A percentile compares a stretch with the other conserved stretches of the same genome.
phyloP scores from a whole-genome alignment of 1,284 basidiomycete genomes.

The Pholiota adiposa region DNA sequence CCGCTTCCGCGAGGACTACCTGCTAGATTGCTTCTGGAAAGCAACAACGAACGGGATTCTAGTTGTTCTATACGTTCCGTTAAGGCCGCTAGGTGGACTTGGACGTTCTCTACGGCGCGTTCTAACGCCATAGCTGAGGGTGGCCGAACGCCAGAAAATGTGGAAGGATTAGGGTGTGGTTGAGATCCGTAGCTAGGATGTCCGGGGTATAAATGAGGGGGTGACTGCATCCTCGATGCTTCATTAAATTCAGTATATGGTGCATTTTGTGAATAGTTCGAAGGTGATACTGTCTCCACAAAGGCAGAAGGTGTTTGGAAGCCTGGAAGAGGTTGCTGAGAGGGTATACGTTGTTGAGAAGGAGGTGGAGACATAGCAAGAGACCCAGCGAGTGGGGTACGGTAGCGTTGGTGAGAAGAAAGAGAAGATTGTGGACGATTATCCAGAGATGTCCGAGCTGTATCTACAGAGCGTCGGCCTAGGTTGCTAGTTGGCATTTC shows the following conservation, averaged over 20 bases:
- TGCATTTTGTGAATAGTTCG: conserved; percentile 41
- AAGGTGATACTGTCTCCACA: conserved; percentile 47
- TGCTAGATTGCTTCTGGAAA: conserved; percentile 40
- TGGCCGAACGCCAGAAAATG: conserved; percentile 41
- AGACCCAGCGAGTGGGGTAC: conserved; percentile 73
- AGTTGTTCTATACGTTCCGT: conserved; percentile 85
- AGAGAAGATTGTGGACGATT: conserved; percentile 72
- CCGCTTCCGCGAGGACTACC: conserved; percentile 39
- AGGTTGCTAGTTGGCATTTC: conserved; percentile 43
- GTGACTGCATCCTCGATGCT: conserved; percentile 42
- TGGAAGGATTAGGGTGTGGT: conserved; percentile 37
- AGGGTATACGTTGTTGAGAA: conserved; percentile 36
- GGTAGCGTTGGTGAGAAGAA: conserved; percentile 73
- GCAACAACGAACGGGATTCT: conserved; percentile 53
- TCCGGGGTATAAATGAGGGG: conserved; percentile 40
- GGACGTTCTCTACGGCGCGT: conserved; percentile 80
- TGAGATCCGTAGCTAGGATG: conserved; percentile 41
- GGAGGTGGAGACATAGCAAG: conserved; percentile 60
- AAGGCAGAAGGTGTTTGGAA: conserved; percentile 79
- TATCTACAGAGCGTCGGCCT: conserved; percentile 25
- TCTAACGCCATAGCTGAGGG: conserved; percentile 59
- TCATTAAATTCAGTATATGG: conserved; percentile 41
- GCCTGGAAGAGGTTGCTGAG: conserved; percentile 69
- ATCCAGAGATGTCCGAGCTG: conserved; percentile 34
- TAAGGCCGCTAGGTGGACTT: conserved; percentile 88